Percentiles rank a stretch among this genome's conserved stretches.
Conservation (phyloP, 176 grass and related monocot species). For the Echinochloa phyllopogon region DNA sequence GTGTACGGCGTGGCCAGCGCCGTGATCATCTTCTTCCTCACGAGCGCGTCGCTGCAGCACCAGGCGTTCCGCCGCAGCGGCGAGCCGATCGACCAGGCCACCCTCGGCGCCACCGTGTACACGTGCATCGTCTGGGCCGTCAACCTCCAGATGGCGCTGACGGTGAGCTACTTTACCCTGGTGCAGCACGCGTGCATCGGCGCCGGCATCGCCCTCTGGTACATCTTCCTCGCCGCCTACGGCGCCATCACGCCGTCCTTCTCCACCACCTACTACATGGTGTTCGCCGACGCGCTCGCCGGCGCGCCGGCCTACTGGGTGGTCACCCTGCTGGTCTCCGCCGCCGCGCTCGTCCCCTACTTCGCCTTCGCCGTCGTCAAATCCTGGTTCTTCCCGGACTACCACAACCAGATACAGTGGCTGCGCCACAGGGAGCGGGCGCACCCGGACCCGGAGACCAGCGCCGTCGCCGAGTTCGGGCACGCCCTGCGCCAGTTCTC, state of each 20-base stretch:
- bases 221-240: slow-evolving; percentile 76
- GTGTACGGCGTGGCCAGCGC: slow-evolving; percentile 54
- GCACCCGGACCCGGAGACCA: slow-evolving; percentile 45
- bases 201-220: slow-evolving; percentile 73
- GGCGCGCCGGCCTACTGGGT: slow-evolving; percentile 72
- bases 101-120: slow-evolving; percentile 60
- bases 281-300: slow-evolving; percentile 61
- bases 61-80: slow-evolving; percentile 65
- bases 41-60: slow-evolving; percentile 31
- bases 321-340: slow-evolving; percentile 55
- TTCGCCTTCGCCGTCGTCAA: slow-evolving; percentile 54
- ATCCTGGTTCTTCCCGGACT: slow-evolving; percentile 75
- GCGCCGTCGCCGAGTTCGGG: slow-evolving; percentile 57
- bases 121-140: slow-evolving; percentile 84
- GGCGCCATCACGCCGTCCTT: slow-evolving; percentile 69
- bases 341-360: slow-evolving; percentile 67
- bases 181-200: slow-evolving; percentile 87
- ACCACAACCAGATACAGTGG: slow-evolving; percentile 85
- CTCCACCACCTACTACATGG: slow-evolving; percentile 65
- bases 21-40: slow-evolving; percentile 75
- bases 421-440: slow-evolving; percentile 46
- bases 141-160: slow-evolving; percentile 74
- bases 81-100: slow-evolving; percentile 46
- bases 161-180: slow-evolving; percentile 74
- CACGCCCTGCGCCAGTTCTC: slow-evolving; percentile 73